A percentile compares a stretch with the other conserved stretches of the same genome.
Evolutionary conservation across 768 basidiomycete genomes (phyloP).

Genomic region (Macrolepiota fuliginosa): DNA sequence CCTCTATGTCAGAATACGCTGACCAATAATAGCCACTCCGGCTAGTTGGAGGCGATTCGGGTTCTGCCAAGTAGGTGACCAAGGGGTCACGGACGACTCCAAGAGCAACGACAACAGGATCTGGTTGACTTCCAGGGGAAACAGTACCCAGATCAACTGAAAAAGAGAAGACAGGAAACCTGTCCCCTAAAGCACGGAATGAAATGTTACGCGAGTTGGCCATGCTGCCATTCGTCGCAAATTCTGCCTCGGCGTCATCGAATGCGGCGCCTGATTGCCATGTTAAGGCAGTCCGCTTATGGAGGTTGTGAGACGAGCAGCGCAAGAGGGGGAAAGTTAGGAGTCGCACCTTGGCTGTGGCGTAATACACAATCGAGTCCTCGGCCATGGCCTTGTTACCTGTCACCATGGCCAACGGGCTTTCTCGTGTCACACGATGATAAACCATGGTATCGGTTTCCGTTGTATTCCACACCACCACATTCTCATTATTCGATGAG

Average conservation of each 20-base stretch:
- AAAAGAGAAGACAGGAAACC: conserved; percentile 48
- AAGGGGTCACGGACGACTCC: conserved; percentile 37
- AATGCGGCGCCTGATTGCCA: conserved; percentile 44
- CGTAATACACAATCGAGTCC: conserved; percentile 48
- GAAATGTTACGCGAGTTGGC: conserved; percentile 36
- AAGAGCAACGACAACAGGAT: conserved; percentile 32
- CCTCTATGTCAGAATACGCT: conserved; percentile 24
- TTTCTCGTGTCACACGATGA: conserved; percentile 40
- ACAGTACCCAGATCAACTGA: conserved; percentile 45
- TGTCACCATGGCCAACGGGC: conserved; percentile 27
- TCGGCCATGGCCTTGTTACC: conserved; percentile 48
- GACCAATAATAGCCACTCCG: conserved; percentile 38
- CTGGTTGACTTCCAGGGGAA: conserved; percentile 17
- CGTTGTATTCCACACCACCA: conserved; percentile 44
- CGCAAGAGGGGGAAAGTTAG: not conserved
- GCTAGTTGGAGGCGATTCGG: conserved; percentile 19
- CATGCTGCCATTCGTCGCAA: conserved; percentile 37
- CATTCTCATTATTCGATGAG: conserved; percentile 26
- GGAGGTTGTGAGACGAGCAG: no score
- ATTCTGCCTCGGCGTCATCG: conserved; percentile 34
- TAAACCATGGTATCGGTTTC: conserved; percentile 32
- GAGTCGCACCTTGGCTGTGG: conserved; percentile 30
- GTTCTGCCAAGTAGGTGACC: conserved; percentile 26
- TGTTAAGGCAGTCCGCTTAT: conserved; percentile 25
- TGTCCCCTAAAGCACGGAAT: conserved; percentile 36